These are phyloP conservation scores for Lolium multiflorum DNA, from an alignment of 176 grass and related monocot species.

Conservation along the genomic window DNA sequence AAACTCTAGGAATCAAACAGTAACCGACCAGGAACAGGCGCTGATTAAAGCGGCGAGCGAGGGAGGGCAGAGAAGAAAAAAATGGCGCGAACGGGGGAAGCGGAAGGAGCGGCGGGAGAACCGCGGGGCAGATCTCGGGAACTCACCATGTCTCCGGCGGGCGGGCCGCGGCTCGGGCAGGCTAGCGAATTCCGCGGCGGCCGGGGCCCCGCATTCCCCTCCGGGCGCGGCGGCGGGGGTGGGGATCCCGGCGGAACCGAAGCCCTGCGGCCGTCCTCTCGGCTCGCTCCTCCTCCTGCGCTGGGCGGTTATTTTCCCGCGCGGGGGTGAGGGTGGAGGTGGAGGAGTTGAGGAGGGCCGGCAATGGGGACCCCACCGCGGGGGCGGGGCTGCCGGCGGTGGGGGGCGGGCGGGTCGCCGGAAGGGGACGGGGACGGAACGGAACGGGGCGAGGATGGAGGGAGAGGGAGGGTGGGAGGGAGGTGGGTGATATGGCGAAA, in stretches of 20 bases:
- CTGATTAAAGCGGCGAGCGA: constrained; percentile 16
- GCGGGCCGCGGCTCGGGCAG: neutral
- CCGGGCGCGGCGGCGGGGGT: constrained; percentile 9
- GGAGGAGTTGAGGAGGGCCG: neutral
- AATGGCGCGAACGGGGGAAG: neutral
- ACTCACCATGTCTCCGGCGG: constrained; percentile 49
- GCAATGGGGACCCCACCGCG: constrained; percentile 28
- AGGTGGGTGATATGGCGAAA: constrained; percentile 51
- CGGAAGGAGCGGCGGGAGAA: neutral
- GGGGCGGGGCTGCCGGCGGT: constrained; percentile 17
- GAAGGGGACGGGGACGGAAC: constrained; percentile 38
- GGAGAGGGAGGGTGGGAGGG: neutral
- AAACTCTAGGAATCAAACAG: constrained; percentile 34
- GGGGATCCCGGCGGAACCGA: constrained; percentile 14
- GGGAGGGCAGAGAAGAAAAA: neutral
- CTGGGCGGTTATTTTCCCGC: constrained; percentile 27
- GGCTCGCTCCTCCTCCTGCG: neutral
- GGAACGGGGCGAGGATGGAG: neutral
- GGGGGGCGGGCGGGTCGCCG: neutral
- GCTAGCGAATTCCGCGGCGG: constrained; percentile 35
- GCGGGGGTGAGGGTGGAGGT: neutral
- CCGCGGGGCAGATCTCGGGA: constrained; percentile 34
- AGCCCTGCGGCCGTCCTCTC: too few species aligned
- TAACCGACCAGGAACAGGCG: neutral
- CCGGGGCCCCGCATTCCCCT: constrained; percentile 64